Conservation (phyloP, 345 rosid species). For the Populus pruinosa region DNA sequence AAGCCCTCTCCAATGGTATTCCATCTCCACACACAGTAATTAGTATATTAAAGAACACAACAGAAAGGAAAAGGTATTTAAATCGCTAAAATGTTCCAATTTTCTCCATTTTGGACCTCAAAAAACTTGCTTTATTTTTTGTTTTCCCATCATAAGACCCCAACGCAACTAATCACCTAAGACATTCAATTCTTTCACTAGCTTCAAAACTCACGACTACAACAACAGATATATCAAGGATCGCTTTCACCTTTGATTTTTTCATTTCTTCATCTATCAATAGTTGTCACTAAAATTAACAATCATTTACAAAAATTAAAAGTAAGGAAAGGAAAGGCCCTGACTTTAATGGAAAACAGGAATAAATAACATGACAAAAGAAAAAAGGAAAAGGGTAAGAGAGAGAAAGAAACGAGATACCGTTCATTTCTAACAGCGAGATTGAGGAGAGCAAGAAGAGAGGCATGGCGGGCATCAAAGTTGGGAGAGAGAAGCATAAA, state of each 20-base stretch:
- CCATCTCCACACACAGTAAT: no score
- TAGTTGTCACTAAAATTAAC: neutral
- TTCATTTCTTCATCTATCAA: neutral
- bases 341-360: no score
- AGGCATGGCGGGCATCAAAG: constrained; percentile 59
- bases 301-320: neutral
- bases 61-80: neutral
- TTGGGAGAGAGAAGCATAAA: constrained; percentile 56
- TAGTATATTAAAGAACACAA: neutral
- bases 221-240: neutral
- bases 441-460: constrained; percentile 76
- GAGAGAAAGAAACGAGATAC: constrained; percentile 21
- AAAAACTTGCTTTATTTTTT: neutral
- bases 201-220: neutral
- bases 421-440: constrained; percentile 70
- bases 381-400: neutral
- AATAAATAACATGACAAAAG: neutral
- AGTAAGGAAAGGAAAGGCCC: no score
- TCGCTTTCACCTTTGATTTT: neutral
- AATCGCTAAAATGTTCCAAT: neutral
- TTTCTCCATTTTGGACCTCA: neutral
- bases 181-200: neutral
- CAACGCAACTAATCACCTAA: neutral
- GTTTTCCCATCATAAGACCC: neutral
- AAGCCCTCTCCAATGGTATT: no score